Percentiles rank a stretch among this genome's conserved stretches.
Conservation (phyloP, 2,329 filamentous ascomycete genomes). For the Hypoxylon sp. region DNA sequence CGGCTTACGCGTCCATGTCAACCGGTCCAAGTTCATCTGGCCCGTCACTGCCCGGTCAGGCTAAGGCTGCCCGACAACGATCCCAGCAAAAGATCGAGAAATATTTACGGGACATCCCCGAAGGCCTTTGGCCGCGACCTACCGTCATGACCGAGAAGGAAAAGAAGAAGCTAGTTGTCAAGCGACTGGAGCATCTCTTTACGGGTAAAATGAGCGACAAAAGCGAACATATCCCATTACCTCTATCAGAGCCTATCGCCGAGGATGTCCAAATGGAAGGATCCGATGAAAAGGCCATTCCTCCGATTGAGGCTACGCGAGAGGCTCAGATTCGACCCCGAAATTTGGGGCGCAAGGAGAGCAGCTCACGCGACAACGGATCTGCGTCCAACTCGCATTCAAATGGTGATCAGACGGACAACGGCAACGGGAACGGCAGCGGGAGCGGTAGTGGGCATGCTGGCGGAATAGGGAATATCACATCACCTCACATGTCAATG, state of each 20-base stretch:
- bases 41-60: conserved; percentile 55
- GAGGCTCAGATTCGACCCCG: conserved; percentile 65
- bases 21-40: conserved; percentile 64
- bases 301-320: conserved; percentile 57
- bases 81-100: conserved; percentile 75
- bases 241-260: conserved; percentile 49
- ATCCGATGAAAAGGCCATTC: conserved; percentile 21
- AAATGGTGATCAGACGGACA: conserved; percentile 63
- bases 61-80: conserved; percentile 57
- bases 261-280: conserved; percentile 53
- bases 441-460: conserved; percentile 46
- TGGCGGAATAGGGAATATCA: conserved; percentile 50
- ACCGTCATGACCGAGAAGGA: conserved; percentile 77
- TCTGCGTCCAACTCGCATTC: conserved; percentile 63
- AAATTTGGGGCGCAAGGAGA: conserved; percentile 57
- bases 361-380: conserved; percentile 59
- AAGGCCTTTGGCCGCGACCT: conserved; percentile 75
- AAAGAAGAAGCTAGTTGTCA: conserved; percentile 82
- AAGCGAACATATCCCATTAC: conserved; percentile 54
- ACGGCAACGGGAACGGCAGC: conserved; percentile 54
- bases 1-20: conserved; percentile 79
- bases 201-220: conserved; percentile 74
- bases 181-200: conserved; percentile 84
- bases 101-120: conserved; percentile 80
- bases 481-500: conserved; percentile 58